phyloP scores from a whole-genome alignment of 257 asterid species.

The Scutellaria galericulata region DNA sequence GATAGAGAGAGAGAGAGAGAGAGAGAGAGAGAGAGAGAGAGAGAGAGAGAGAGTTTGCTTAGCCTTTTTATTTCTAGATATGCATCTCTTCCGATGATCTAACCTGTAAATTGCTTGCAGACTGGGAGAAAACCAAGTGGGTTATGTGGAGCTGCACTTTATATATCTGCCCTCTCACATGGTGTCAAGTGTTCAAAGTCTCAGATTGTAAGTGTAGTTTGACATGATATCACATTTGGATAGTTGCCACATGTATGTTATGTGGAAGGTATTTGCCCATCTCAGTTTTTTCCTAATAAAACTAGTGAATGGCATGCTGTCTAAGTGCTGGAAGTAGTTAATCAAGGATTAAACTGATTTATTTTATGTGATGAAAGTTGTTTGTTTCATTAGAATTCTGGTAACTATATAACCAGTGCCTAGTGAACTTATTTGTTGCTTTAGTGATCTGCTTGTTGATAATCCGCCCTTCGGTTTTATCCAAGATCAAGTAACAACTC shows the following conservation, averaged over 20 bases:
- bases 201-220: conserved; percentile 68
- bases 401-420: not conserved
- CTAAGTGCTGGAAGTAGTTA: conserved; percentile 21
- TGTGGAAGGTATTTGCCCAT: conserved; percentile 12
- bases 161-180: conserved; percentile 76
- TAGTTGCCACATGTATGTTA: conserved; percentile 7
- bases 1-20: conserved; percentile 26
- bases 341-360: conserved; percentile 17
- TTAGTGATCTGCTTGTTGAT: not conserved
- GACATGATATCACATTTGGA: conserved; percentile 24
- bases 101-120: conserved; percentile 48
- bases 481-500: not conserved
- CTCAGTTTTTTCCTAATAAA: not conserved
- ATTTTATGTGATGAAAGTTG: not conserved
- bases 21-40: conserved; percentile 9
- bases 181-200: conserved; percentile 71
- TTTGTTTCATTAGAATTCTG: conserved; percentile 16
- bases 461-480: conserved; percentile 2
- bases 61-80: not conserved
- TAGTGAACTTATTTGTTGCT: conserved; percentile 14
- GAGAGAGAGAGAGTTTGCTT: conserved; percentile 8
- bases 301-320: conserved; percentile 16
- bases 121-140: conserved; percentile 99
- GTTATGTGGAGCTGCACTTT: conserved; percentile 91
- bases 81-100: conserved; percentile 25